Evolutionary conservation across 2,329 filamentous ascomycete genomes (phyloP).

Genomic region (Trichoderma semiorbis): DNA sequence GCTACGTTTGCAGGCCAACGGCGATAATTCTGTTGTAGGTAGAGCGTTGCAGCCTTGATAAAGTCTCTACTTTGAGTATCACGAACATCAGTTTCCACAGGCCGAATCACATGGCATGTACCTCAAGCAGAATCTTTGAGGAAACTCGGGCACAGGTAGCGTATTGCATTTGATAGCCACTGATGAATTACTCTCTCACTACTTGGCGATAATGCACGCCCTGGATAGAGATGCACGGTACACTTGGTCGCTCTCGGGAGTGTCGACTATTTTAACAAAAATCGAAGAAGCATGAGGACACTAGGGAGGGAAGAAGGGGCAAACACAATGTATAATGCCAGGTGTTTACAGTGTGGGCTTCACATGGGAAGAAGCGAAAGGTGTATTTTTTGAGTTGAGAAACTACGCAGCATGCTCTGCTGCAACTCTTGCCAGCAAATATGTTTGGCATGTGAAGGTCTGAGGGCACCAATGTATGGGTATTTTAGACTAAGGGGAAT

Average conservation of each 20-base stretch:
- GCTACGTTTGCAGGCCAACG: conserved; percentile 54
- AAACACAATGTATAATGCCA: neutral
- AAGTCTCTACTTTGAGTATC: neutral
- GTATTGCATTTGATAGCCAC: neutral
- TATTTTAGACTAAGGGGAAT: neutral
- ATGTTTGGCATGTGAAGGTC: neutral
- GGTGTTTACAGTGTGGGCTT: neutral
- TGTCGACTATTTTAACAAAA: neutral
- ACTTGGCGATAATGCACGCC: neutral
- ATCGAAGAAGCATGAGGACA: neutral
- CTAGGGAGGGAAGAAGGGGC: neutral
- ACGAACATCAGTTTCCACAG: neutral
- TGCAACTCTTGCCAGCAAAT: neutral
- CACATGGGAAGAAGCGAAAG: neutral
- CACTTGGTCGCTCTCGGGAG: neutral
- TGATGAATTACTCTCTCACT: neutral
- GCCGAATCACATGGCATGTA: neutral
- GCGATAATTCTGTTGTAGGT: conserved; percentile 23
- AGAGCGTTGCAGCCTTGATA: neutral
- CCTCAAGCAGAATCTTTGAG: neutral
- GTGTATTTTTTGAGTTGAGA: neutral
- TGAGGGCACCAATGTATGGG: neutral
- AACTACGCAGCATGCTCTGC: neutral
- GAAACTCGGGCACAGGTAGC: neutral
- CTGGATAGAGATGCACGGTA: neutral